Evolutionary conservation across 352 stramenopile species (phyloP).

Genomic region (Phytophthora rubi): DNA sequence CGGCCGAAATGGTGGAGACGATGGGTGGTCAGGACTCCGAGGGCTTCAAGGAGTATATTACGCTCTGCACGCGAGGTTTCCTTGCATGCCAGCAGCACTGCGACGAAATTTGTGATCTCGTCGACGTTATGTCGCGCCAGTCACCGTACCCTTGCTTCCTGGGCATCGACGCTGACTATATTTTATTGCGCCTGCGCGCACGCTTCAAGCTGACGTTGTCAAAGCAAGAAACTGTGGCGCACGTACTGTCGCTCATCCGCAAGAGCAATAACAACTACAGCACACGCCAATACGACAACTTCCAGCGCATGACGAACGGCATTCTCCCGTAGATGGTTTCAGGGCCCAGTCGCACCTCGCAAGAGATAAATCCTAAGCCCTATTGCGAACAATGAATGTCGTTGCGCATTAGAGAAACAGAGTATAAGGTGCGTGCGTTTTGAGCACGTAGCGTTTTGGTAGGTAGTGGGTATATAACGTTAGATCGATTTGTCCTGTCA

Average conservation of each 20-base stretch:
- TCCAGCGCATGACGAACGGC: conserved; percentile 94
- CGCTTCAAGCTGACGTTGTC: conserved; percentile 89
- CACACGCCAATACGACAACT: conserved; percentile 94
- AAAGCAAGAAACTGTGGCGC: conserved; percentile 90
- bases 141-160: conserved; percentile 98
- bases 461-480: conserved; percentile 8
- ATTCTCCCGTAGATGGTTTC: conserved; percentile 77
- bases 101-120: conserved; percentile 96
- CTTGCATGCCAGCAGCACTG: conserved; percentile 95
- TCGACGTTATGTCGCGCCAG: conserved; percentile 96
- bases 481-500: conserved; percentile 14
- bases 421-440: conserved; percentile 22
- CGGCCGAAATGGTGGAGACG: conserved; percentile 98
- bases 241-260: conserved; percentile 91
- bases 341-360: conserved; percentile 6
- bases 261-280: conserved; percentile 95
- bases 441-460: conserved; percentile 23
- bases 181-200: conserved; percentile 85
- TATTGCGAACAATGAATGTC: conserved; percentile 15
- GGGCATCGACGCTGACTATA: conserved; percentile 82
- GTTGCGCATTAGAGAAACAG: conserved; percentile 15
- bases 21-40: conserved; percentile 93
- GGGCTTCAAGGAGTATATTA: conserved; percentile 97
- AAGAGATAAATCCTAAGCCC: conserved; percentile 13
- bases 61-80: conserved; percentile 97